phyloP scores from a whole-genome alignment of 1,139 yeast species.

The Saccharomyces hybrid region DNA sequence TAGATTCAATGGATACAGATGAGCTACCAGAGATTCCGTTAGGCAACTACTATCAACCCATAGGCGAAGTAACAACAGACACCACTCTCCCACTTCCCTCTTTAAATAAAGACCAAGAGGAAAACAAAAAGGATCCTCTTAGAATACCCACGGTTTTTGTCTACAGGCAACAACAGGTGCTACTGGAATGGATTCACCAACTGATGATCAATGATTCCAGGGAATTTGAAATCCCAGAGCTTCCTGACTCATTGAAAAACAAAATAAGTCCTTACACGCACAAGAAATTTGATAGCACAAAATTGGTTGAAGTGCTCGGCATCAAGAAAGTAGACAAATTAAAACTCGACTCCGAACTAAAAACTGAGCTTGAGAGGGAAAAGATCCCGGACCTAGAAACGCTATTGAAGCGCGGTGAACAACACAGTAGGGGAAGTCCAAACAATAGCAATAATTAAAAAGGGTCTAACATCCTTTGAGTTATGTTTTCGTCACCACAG shows the following conservation, averaged over 20 bases:
- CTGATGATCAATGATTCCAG: slow-evolving; percentile 9
- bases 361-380: slow-evolving; percentile 7
- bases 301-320: slow-evolving; percentile 12
- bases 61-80: slow-evolving; percentile 4
- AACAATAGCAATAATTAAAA: background rate
- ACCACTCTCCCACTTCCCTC: slow-evolving; percentile 19
- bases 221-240: slow-evolving; percentile 16
- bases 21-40: slow-evolving; percentile 7
- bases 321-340: slow-evolving; percentile 13
- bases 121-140: slow-evolving; percentile 16
- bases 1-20: slow-evolving; percentile 24
- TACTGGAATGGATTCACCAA: slow-evolving; percentile 24
- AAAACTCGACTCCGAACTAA: slow-evolving; percentile 1
- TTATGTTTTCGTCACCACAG: background rate
- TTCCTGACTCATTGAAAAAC: slow-evolving; percentile 11
- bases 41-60: slow-evolving; percentile 11
- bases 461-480: background rate
- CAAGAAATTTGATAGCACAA: slow-evolving; percentile 4
- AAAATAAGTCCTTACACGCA: slow-evolving; percentile 14
- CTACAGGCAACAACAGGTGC: slow-evolving; percentile 22
- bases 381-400: slow-evolving; percentile 21
- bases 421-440: background rate
- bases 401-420: slow-evolving; percentile 16
- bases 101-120: slow-evolving; percentile 1
- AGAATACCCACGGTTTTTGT: slow-evolving; percentile 21